These are phyloP conservation scores for Yamagishiella unicocca DNA, from an alignment of 139 green algal species.

Conservation along the genomic window DNA sequence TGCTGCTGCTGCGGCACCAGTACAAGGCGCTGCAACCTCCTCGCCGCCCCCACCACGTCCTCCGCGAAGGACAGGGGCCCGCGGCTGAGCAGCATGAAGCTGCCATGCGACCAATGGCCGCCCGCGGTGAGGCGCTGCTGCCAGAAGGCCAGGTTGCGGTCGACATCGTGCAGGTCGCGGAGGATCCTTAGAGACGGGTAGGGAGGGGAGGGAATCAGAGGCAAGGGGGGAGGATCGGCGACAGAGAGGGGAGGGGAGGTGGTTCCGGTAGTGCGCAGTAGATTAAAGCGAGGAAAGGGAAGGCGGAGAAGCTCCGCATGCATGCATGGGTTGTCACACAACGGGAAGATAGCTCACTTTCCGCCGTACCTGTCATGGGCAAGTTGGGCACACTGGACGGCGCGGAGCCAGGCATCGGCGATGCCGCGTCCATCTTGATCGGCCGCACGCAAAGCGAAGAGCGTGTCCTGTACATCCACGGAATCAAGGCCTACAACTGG, in stretches of 20 bases:
- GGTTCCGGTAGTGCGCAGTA: neutral
- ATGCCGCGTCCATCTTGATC: neutral
- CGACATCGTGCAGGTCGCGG: constrained; percentile 20
- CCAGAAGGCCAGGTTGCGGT: constrained; percentile 45
- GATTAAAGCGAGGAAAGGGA: neutral
- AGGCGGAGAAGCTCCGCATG: neutral
- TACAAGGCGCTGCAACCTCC: neutral
- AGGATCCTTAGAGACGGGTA: neutral
- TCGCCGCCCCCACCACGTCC: constrained; percentile 21
- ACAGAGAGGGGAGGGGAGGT: neutral
- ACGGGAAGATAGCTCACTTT: no score
- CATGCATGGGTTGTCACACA: neutral
- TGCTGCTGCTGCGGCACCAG: neutral
- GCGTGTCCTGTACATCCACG: neutral
- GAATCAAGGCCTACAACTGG: constrained; percentile 15
- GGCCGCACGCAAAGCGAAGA: constrained; percentile 6
- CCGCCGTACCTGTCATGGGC: constrained; percentile 22
- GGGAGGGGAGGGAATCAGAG: neutral
- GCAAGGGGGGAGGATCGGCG: no score
- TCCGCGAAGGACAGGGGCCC: constrained; percentile 30
- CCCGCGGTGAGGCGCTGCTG: constrained; percentile 10
- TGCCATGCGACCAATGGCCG: neutral
- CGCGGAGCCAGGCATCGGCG: constrained; percentile 14
- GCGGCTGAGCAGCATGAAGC: constrained; percentile 50
- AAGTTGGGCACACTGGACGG: constrained; percentile 28